These are phyloP conservation scores for Penicillium concentricum DNA, from an alignment of 2,329 filamentous ascomycete species.

Conservation along the genomic window DNA sequence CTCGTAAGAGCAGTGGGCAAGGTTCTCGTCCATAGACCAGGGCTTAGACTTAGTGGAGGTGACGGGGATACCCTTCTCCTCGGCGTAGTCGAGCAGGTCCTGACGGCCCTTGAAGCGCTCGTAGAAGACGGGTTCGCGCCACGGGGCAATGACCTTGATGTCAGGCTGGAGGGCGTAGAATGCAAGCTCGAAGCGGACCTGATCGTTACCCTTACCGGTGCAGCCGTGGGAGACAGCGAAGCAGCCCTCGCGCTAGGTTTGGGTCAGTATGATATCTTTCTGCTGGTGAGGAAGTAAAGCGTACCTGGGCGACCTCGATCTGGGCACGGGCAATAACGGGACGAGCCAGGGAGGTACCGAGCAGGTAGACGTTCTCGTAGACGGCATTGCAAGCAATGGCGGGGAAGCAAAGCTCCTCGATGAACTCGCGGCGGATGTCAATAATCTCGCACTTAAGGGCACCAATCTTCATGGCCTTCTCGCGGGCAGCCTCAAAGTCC, in stretches of 20 bases:
- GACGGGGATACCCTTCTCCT: conserved; percentile 48
- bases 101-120: conserved; percentile 50
- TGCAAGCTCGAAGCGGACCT: conserved; percentile 51
- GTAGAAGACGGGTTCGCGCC: conserved; percentile 51
- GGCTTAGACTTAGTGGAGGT: conserved; percentile 51
- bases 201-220: conserved; percentile 51
- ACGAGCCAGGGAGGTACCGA: conserved; percentile 50
- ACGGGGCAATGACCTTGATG: conserved; percentile 52
- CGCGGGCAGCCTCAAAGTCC: conserved; percentile 70
- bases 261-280: background rate
- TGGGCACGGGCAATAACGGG: conserved; percentile 51
- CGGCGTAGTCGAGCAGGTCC: conserved; percentile 51
- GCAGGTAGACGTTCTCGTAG: conserved; percentile 66
- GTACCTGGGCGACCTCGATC: conserved; percentile 33
- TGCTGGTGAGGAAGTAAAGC: background rate
- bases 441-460: conserved; percentile 63
- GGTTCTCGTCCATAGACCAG: conserved; percentile 51
- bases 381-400: conserved; percentile 64
- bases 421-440: conserved; percentile 70
- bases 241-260: conserved; percentile 42
- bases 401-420: conserved; percentile 77
- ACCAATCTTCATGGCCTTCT: conserved; percentile 69
- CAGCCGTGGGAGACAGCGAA: conserved; percentile 46
- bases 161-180: conserved; percentile 50
- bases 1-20: conserved; percentile 72